Evolutionary conservation across 768 basidiomycete species (phyloP), one percentile per base, ranked within the genome.

Genomic region (Macrocybe gigantea): DNA sequence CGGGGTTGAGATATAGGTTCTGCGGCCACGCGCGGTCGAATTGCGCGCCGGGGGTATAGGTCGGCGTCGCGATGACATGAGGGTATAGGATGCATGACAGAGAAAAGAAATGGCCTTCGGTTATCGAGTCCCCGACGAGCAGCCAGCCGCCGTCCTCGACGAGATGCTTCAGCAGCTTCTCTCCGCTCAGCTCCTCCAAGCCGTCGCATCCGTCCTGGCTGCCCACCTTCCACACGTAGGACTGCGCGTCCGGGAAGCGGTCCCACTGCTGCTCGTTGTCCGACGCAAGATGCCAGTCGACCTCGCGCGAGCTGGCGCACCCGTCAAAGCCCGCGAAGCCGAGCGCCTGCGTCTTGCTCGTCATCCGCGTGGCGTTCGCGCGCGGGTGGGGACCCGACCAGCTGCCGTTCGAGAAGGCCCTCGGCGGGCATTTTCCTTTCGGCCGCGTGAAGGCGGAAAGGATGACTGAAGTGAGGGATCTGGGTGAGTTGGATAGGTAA

Each of bases 81-180:
- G 83, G 82, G 60, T 78, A 79, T 3, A 86, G 70, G 37, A 76
- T 55, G 56, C 84, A 86, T 0, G 83, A 85, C 1, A 85, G 58
- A 5, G 84, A 85, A 61, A 85, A 86, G 68, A 86, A 86, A 59
- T 86, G 83, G 52, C 79, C 80, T 58, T 87, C 84, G 1, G 80
- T 78, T 12, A 85, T 79, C 0, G 83, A 85, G 56, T 87, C 83
- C 30, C 84, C 84, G 6, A 85, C 59, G 6, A 86, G 54, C 11
- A 85, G 65, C 84, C 84, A 86, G 2, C 84, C 84, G 9, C 83
- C 84, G n/a, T 77, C 67, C 56, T 83, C 76, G 10, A 83, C 82
- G 57, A 86, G 62, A 51, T 82, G 74, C 48, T 63, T 68, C 38
- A 86, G 67, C 41, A 86, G 63, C 7, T 62, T 63, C 35, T 67